Evolutionary conservation across 768 basidiomycete species (phyloP).

Genomic region (Mycena filopes): DNA sequence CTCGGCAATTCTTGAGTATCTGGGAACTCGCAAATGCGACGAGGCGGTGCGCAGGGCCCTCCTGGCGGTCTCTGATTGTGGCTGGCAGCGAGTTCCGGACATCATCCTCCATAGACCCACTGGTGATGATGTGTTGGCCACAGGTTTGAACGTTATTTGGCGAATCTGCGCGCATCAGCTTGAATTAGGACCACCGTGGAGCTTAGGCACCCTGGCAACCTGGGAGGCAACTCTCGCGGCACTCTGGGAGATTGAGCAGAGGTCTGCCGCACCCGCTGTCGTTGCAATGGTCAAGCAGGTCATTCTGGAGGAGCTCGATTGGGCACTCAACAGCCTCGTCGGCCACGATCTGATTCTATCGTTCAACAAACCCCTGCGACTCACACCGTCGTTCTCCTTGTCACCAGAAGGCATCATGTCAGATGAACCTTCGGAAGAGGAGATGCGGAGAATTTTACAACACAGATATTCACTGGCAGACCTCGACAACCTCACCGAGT

Average conservation of each 20-base stretch:
- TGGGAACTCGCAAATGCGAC: background rate
- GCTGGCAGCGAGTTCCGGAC: too few relatives aligned
- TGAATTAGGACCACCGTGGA: too few relatives aligned
- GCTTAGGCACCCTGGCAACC: background rate
- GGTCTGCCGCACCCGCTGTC: background rate
- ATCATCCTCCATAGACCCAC: too few relatives aligned
- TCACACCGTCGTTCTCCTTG: too few relatives aligned
- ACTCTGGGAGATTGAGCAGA: background rate
- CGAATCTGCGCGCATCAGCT: too few relatives aligned
- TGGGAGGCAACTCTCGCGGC: background rate
- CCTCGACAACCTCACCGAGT: background rate
- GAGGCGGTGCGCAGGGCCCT: background rate
- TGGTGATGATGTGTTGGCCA: too few relatives aligned
- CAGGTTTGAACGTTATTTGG: too few relatives aligned
- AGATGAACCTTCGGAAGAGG: background rate
- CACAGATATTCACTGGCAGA: background rate
- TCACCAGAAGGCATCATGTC: background rate
- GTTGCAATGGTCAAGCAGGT: background rate
- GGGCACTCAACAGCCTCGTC: too few relatives aligned
- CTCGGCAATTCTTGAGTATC: background rate
- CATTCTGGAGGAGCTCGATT: background rate
- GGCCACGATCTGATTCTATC: background rate
- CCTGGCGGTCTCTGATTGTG: too few relatives aligned
- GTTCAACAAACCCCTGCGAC: background rate
- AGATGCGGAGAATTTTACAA: background rate